phyloP scores from a whole-genome alignment of 2,329 filamentous ascomycete genomes.

The Ilyonectria destructans region DNA sequence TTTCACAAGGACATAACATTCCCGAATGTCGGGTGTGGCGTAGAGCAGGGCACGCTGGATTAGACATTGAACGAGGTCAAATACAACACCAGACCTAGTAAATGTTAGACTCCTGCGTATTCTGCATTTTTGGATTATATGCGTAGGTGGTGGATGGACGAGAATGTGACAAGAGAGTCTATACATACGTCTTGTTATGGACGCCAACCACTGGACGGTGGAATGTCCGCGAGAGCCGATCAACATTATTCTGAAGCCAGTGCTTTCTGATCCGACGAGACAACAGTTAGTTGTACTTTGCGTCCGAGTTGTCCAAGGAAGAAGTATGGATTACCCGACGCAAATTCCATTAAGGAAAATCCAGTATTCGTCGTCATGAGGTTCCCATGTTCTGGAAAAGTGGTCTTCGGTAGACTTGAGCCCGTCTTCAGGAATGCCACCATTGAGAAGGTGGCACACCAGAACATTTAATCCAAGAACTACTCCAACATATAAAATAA shows the following conservation, averaged over 20 bases:
- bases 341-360: constrained; percentile 42
- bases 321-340: constrained; percentile 25
- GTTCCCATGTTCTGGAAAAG: constrained; percentile 23
- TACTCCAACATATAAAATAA: constrained; percentile 11
- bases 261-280: constrained; percentile 16
- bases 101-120: neutral
- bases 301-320: neutral
- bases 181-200: constrained; percentile 35
- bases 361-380: constrained; percentile 34
- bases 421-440: constrained; percentile 23
- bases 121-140: constrained; percentile 2
- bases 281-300: neutral
- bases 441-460: constrained; percentile 35
- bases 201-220: constrained; percentile 34
- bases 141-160: neutral
- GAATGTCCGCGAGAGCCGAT: constrained; percentile 34
- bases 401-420: constrained; percentile 31
- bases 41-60: constrained; percentile 37
- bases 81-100: constrained; percentile 29
- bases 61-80: constrained; percentile 36
- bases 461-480: constrained; percentile 15
- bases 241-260: constrained; percentile 39
- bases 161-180: neutral
- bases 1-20: constrained; percentile 37
- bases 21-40: constrained; percentile 36